phyloP scores from a whole-genome alignment of 2,329 filamentous ascomycete genomes.

The Phialemoniopsis sp. region DNA sequence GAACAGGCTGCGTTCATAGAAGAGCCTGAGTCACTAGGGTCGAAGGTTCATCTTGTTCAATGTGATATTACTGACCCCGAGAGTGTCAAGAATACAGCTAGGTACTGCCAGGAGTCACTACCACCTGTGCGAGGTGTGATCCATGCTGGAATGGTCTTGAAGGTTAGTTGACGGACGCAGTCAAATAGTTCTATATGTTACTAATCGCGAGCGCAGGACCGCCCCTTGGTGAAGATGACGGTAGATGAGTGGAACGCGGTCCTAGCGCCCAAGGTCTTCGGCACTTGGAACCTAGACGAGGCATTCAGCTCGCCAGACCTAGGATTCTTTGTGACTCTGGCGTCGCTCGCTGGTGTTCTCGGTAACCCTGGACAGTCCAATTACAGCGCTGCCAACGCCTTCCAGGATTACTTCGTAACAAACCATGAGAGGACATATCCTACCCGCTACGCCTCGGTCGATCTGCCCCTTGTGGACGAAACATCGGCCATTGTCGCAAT shows the following conservation, averaged over 20 bases:
- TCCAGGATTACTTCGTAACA: slow-evolving; percentile 19
- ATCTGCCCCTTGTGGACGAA: slow-evolving; percentile 3
- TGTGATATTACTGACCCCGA: slow-evolving; percentile 25
- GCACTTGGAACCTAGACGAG: slow-evolving; percentile 15
- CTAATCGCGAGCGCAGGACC: too few relatives aligned
- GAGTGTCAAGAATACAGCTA: slow-evolving; percentile 12
- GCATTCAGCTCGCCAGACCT: slow-evolving; percentile 4
- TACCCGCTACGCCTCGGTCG: background rate
- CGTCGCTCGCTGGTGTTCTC: slow-evolving; percentile 28
- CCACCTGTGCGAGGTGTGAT: slow-evolving; percentile 35
- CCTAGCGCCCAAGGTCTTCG: slow-evolving; percentile 7
- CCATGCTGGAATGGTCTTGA: slow-evolving; percentile 36
- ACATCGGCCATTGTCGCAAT: too few relatives aligned
- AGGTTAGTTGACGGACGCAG: slow-evolving; percentile 6
- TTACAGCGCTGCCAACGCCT: slow-evolving; percentile 32
- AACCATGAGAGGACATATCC: too few relatives aligned
- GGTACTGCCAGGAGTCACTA: slow-evolving; percentile 7
- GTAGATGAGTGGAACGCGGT: slow-evolving; percentile 4
- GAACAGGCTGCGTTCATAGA: too few relatives aligned
- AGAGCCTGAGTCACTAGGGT: too few relatives aligned
- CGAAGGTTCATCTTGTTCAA: slow-evolving; percentile 18
- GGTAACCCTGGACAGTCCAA: slow-evolving; percentile 30
- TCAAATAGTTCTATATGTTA: too few relatives aligned
- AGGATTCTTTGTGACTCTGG: slow-evolving; percentile 36
- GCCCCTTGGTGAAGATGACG: slow-evolving; percentile 4